Evolutionary conservation across 192 early-diverging fungal genomes (phyloP).

Genomic region (Lobosporangium transversale): DNA sequence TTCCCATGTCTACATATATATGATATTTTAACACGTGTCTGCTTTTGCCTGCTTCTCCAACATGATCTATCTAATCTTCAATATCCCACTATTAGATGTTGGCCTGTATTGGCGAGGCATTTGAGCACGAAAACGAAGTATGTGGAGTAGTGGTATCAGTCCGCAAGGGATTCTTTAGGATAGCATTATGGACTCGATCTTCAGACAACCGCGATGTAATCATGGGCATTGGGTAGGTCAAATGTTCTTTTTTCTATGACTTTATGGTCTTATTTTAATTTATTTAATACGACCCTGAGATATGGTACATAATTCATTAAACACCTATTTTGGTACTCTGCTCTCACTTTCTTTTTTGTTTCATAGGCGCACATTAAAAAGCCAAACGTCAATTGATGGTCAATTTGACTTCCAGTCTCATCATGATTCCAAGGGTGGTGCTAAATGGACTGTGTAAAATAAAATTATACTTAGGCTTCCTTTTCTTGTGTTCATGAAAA

Average conservation of each 20-base stretch:
- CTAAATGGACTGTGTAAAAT: constrained; percentile 46
- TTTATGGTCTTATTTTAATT: neutral
- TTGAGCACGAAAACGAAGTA: constrained; percentile 80
- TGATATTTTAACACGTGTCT: neutral
- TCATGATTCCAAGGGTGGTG: constrained; percentile 24
- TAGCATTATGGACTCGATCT: constrained; percentile 85
- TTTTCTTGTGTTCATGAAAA: too few relatives aligned
- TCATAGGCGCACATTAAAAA: constrained; percentile 34
- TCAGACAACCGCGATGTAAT: constrained; percentile 62
- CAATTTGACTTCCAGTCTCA: constrained; percentile 42
- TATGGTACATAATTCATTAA: too few relatives aligned
- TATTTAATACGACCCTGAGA: neutral
- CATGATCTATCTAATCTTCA: too few relatives aligned
- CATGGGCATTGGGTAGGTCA: constrained; percentile 64
- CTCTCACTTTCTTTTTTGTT: neutral
- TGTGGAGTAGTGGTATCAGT: constrained; percentile 91
- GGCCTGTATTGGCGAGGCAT: constrained; percentile 89
- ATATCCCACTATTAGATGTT: constrained; percentile 75
- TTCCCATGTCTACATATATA: constrained; percentile 1
- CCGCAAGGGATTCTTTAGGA: constrained; percentile 83
- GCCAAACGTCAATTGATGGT: constrained; percentile 28
- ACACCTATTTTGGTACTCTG: too few relatives aligned
- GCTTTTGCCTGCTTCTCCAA: too few relatives aligned
- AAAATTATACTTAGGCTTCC: too few relatives aligned
- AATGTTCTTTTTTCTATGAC: neutral